Base-by-base conservation (phyloP, 305 asterid species). In the Euphrasia arctica region DNA sequence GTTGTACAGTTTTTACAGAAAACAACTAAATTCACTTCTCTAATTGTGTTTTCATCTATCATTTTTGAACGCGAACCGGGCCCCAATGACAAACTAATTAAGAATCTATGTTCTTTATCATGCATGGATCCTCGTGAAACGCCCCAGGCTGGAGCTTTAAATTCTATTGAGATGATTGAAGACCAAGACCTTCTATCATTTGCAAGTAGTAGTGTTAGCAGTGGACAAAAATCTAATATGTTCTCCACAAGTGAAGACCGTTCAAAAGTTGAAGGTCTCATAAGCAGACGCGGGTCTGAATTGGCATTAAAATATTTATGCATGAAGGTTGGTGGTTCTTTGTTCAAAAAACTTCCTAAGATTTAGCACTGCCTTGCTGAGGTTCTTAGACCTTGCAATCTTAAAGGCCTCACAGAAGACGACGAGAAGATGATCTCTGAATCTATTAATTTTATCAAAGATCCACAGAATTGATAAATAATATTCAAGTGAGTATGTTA, bases 61-160 rank as follows among this genome's bases (percentile, higher is more conserved):
- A 83, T 74, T 94, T 97, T 88, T 50, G 80, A 78, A 48, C 97
- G 99, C 60, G 90, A 86, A 71, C 99, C 99, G 50, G 79, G 99
- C 63, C 96, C 99, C 63, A 93, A 93, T 81, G 97, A 93, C 78
- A 93, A 93, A 78, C 78, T 93, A 65, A 88, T 93, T 48, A 88
- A 85, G 78, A 93, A 93, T 60, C 80, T 93, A 60, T 90, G 96
- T 80, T 68, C 79, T 79, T 79, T 83, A 77, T 81, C 86, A 61
- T 88, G 95, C 84, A 78, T 81, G 96, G 99, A 93, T 90, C 95
- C 95, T 78, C 76, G 91, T 50, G 99, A 90, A 81, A 93, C 99
- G 5, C 99, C 99, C 57, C 92, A 88, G 79, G 99, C 96, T 69
- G 91, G 84, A 64, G 82, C 84, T 39, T 71, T 93, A 74, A 86